Conservation (phyloP, 2,329 filamentous ascomycete species). For the Xylaria digitata region DNA sequence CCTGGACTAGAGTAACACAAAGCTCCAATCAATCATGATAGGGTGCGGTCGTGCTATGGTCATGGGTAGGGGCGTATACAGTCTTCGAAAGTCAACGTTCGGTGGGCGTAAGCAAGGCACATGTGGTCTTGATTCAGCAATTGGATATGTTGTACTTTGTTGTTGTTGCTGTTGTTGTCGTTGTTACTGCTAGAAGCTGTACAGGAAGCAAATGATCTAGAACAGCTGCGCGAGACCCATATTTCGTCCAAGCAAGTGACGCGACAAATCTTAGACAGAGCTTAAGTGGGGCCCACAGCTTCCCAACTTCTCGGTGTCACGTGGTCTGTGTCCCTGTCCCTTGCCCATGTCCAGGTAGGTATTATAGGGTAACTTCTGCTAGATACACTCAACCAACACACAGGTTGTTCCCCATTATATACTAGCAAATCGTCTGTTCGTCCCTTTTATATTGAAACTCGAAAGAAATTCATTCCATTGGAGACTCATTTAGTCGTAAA, state of each 20-base stretch:
- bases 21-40: constrained; percentile 14
- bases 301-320: constrained; percentile 14
- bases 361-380: too few species aligned
- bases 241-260: neutral
- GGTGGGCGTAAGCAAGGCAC: too few species aligned
- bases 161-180: constrained; percentile 5
- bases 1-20: constrained; percentile 5
- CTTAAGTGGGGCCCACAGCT: constrained; percentile 27
- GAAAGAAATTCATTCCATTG: too few species aligned
- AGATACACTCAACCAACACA: too few species aligned
- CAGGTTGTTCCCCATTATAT: too few species aligned
- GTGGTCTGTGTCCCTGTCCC: neutral
- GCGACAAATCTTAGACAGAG: constrained; percentile 26
- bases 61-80: neutral
- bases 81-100: neutral
- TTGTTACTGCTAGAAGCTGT: neutral
- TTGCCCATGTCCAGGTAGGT: too few species aligned
- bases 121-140: neutral
- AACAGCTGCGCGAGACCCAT: constrained; percentile 7
- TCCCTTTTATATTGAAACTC: too few species aligned
- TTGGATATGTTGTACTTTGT: neutral
- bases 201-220: neutral
- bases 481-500: too few species aligned
- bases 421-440: too few species aligned
- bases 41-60: neutral